Evolutionary conservation across 1,139 yeast species (phyloP).

Genomic region (Petasospora fabianii): DNA sequence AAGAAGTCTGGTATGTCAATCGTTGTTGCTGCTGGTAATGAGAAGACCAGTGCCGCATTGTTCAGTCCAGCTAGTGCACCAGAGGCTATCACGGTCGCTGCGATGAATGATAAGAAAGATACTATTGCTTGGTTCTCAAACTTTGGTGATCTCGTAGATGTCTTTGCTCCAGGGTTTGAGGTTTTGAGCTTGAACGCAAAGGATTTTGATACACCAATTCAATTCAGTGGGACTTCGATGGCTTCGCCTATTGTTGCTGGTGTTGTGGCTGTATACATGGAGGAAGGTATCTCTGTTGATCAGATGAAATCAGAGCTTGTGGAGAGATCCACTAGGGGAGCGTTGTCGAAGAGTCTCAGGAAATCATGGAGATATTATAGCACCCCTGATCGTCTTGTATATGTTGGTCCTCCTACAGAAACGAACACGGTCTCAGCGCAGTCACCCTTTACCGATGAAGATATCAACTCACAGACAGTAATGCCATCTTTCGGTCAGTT

Average conservation of each 20-base stretch:
- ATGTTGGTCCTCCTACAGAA: constrained; percentile 31
- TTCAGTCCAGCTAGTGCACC: constrained; percentile 79
- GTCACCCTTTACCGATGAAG: not conserved
- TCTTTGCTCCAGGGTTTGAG: constrained; percentile 75
- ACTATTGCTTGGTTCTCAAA: constrained; percentile 71
- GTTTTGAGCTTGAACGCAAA: constrained; percentile 38
- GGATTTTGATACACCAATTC: constrained; percentile 21
- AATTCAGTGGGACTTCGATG: constrained; percentile 82
- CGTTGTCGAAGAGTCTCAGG: constrained; percentile 6
- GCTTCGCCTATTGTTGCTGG: constrained; percentile 84
- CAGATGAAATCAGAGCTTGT: constrained; percentile 40
- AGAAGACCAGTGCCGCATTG: constrained; percentile 67
- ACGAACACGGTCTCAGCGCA: not conserved
- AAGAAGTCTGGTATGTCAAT: constrained; percentile 64
- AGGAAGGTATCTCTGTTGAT: constrained; percentile 48
- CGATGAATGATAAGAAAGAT: constrained; percentile 71
- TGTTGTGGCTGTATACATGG: constrained; percentile 58
- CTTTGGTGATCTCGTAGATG: constrained; percentile 84
- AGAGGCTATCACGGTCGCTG: constrained; percentile 77
- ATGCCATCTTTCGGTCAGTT: constrained; percentile 6
- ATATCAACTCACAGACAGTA: constrained; percentile 1
- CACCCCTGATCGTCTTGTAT: constrained; percentile 42
- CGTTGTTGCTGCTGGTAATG: constrained; percentile 88
- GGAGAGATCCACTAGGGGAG: constrained; percentile 26
- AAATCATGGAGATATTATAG: constrained; percentile 32